A percentile compares a stretch with the other conserved stretches of the same genome.
Conservation (phyloP, 768 basidiomycete genomes). For the Boletellus ananas region DNA sequence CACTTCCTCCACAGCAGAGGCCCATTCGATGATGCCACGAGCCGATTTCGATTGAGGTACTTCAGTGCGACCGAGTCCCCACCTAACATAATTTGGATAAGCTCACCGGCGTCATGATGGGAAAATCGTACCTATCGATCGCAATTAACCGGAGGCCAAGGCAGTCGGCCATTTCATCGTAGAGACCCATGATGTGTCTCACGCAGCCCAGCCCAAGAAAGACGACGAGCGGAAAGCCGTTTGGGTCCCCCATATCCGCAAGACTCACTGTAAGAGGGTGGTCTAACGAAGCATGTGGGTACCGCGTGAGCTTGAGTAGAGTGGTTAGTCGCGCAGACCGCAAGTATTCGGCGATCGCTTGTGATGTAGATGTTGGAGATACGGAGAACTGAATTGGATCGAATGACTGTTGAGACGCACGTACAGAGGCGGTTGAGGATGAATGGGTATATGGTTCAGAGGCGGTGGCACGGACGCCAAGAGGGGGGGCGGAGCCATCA, state of each 20-base stretch:
- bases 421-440: constrained; percentile 34
- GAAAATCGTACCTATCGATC: constrained; percentile 85
- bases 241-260: constrained; percentile 85
- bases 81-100: constrained; percentile 42
- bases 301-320: constrained; percentile 70
- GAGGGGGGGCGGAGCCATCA: constrained; percentile 48
- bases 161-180: constrained; percentile 93
- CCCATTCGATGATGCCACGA: constrained; percentile 88
- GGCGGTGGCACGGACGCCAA: constrained; percentile 20
- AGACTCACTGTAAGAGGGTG: constrained; percentile 80
- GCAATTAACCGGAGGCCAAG: constrained; percentile 87
- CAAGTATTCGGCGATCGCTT: constrained; percentile 80
- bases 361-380: constrained; percentile 57
- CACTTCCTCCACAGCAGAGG: constrained; percentile 84
- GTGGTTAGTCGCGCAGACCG: constrained; percentile 85
- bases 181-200: constrained; percentile 89
- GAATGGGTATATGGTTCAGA: constrained; percentile 57
- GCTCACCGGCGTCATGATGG: constrained; percentile 1
- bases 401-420: constrained; percentile 22
- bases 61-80: constrained; percentile 91
- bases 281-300: constrained; percentile 73
- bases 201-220: constrained; percentile 95
- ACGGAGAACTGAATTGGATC: constrained; percentile 30
- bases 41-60: constrained; percentile 58
- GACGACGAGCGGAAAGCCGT: constrained; percentile 85